Percentiles rank a stretch among this genome's conserved stretches.
Conservation (phyloP, 441 rosid species). For the Adansonia madagascariensis region DNA sequence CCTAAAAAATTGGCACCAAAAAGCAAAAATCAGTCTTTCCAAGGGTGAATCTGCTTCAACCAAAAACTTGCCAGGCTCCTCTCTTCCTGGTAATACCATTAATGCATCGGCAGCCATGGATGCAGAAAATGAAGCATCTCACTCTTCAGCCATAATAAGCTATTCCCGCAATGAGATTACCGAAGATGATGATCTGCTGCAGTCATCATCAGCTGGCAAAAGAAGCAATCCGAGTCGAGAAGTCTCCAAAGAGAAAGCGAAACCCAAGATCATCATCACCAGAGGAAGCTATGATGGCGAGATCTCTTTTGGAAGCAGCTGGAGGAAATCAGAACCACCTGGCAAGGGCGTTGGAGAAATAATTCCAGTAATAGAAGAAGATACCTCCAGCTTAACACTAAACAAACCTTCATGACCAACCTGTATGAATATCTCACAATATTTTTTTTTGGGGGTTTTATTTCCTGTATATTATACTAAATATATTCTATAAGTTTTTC, state of each 20-base stretch:
- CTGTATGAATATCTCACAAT: neutral
- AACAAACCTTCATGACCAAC: neutral
- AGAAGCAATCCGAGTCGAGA: neutral
- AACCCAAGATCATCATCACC: neutral
- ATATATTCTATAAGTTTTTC: neutral
- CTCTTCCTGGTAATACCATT: neutral
- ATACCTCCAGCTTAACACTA: neutral
- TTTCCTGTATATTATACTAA: neutral
- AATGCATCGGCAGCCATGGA: neutral
- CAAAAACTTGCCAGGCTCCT: neutral
- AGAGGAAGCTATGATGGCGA: slow-evolving; percentile 29
- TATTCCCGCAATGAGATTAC: neutral
- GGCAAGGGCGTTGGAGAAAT: slow-evolving; percentile 2
- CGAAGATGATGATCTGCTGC: neutral
- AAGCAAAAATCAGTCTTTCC: slow-evolving; percentile 26
- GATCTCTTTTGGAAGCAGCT: slow-evolving; percentile 40
- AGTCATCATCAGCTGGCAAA: no score
- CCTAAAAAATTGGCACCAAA: slow-evolving; percentile 32
- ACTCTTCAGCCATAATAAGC: neutral
- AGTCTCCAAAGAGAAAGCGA: slow-evolving; percentile 24
- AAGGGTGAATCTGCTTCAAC: slow-evolving; percentile 5
- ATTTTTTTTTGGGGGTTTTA: neutral
- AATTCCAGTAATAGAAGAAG: neutral
- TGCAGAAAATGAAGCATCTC: neutral
- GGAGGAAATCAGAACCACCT: slow-evolving; percentile 23